Conservation (phyloP, 75 land plant genomes). For the Pinus taeda region DNA sequence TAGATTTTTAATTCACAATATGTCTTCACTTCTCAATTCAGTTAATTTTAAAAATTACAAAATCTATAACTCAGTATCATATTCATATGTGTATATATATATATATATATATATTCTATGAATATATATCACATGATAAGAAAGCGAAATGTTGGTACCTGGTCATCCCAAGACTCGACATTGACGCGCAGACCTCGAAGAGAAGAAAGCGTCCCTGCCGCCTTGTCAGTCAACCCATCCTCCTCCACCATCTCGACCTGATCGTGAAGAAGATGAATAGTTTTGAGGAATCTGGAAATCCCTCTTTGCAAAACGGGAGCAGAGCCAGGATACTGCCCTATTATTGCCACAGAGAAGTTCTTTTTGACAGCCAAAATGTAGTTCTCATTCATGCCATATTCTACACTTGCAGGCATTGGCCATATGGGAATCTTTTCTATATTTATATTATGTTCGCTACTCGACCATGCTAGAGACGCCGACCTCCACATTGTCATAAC, state of each 20-base stretch:
- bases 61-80: no score
- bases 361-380: background rate
- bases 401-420: background rate
- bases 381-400: background rate
- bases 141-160: background rate
- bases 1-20: no score
- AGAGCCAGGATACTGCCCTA: background rate
- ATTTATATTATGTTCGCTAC: no score
- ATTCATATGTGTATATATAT: no score
- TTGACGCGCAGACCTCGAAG: background rate
- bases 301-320: background rate
- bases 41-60: no score
- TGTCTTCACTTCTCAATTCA: no score
- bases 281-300: background rate
- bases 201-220: background rate
- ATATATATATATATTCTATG: no score
- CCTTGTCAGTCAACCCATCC: no score
- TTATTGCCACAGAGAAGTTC: background rate
- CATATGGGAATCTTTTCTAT: background rate
- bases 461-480: no score
- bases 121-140: no score
- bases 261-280: background rate
- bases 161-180: slow-evolving; percentile 1
- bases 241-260: background rate
- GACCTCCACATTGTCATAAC: no score